A percentile compares a stretch with the other conserved stretches of the same genome.
Evolutionary conservation across 2,329 filamentous ascomycete species (phyloP).

Genomic region (Fusarium subtropicale): DNA sequence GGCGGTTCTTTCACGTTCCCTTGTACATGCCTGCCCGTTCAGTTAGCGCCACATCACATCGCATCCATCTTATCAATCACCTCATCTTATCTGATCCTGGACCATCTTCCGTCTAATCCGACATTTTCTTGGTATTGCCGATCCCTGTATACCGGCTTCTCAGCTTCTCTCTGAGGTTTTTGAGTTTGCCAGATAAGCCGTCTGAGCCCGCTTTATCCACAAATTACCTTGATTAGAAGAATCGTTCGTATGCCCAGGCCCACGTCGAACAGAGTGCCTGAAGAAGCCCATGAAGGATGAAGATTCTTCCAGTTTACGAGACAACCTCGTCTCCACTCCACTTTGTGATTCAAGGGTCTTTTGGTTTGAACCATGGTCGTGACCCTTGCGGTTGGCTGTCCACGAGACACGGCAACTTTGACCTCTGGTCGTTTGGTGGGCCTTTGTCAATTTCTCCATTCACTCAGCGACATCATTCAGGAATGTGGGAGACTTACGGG

Average conservation of each 20-base stretch:
- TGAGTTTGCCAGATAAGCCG: not conserved
- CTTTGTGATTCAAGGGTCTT: constrained; percentile 1
- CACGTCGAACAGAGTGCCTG: not conserved
- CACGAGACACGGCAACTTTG: not conserved
- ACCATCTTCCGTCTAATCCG: not conserved
- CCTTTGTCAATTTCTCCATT: constrained; percentile 16
- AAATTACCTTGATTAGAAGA: constrained; percentile 9
- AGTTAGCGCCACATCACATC: constrained; percentile 14
- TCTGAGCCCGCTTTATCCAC: constrained; percentile 7
- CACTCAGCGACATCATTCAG: not conserved
- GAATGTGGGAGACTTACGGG: not conserved
- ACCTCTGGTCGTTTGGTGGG: constrained; percentile 8
- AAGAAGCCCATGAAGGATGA: constrained; percentile 4
- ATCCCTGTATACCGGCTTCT: constrained; percentile 9
- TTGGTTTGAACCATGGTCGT: constrained; percentile 1
- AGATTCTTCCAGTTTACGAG: constrained; percentile 8
- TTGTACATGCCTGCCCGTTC: not conserved
- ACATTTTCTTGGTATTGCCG: not conserved
- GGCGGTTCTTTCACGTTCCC: constrained; percentile 6
- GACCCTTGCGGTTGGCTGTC: not conserved
- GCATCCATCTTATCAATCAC: constrained; percentile 37
- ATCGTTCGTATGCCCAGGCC: not conserved
- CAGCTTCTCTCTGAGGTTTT: not conserved
- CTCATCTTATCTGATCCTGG: constrained; percentile 42
- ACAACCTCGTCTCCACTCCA: constrained; percentile 6